Conservation (phyloP, 2,329 filamentous ascomycete species). For the Lecanosticta acicola region DNA sequence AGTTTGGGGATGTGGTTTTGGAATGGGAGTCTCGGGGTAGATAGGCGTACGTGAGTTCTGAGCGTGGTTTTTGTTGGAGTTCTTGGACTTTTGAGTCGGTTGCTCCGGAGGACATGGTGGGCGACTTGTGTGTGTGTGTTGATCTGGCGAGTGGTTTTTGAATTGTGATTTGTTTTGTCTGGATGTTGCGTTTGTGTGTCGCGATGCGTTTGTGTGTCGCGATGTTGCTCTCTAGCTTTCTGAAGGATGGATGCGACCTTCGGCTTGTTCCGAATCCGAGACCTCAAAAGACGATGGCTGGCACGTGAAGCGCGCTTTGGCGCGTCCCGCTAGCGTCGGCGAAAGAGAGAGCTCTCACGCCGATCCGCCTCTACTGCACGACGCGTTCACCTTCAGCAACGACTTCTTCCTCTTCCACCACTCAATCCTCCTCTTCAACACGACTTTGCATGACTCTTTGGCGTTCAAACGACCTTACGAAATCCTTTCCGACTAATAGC, state of each 20-base stretch:
- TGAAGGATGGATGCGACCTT: background rate
- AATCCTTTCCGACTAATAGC: background rate
- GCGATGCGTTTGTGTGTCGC: no score
- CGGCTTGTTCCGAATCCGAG: background rate
- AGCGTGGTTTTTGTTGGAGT: constrained; percentile 79
- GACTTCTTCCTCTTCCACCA: background rate
- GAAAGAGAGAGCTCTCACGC: background rate
- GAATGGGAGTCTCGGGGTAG: background rate
- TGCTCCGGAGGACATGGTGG: constrained; percentile 21
- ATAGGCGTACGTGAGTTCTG: constrained; percentile 75
- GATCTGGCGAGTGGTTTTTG: constrained; percentile 1
- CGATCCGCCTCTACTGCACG: background rate
- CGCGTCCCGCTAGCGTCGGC: no score
- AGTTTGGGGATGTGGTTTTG: background rate
- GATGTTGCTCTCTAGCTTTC: constrained; percentile 2
- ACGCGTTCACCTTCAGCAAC: background rate
- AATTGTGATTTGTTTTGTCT: no score
- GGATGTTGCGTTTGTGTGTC: no score
- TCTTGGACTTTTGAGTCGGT: constrained; percentile 52
- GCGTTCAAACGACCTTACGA: background rate
- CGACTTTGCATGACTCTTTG: background rate
- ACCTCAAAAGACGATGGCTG: background rate
- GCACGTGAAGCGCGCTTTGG: background rate
- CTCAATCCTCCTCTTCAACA: background rate
- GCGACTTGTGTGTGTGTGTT: constrained; percentile 1